Percentiles rank a stretch among this genome's conserved stretches.
These are phyloP conservation scores for Saccharomycopsis hybrid DNA, from an alignment of 1,139 yeast species.

Conservation along the genomic window DNA sequence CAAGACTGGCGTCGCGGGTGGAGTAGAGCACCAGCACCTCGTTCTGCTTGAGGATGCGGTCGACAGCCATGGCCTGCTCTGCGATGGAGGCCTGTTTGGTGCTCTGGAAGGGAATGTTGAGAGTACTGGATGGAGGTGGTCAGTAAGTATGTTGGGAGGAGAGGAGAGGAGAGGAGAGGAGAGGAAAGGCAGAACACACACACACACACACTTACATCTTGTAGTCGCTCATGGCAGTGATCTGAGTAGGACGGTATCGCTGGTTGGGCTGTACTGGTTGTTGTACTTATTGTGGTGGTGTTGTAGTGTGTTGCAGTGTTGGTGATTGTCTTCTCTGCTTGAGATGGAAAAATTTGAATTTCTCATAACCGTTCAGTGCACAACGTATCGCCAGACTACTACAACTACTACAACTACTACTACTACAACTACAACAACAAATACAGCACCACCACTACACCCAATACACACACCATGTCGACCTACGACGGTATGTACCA, in stretches of 20 bases:
- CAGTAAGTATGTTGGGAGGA: conserved; percentile 1
- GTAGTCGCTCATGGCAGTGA: not conserved
- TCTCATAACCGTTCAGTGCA: too few relatives aligned
- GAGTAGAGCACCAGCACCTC: conserved; percentile 13
- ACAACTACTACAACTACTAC: too few relatives aligned
- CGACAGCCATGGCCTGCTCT: conserved; percentile 15
- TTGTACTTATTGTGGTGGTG: not conserved
- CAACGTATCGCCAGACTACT: too few relatives aligned
- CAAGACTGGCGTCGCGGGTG: not conserved
- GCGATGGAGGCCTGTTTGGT: conserved; percentile 16
- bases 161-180: not conserved
- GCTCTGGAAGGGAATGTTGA: conserved; percentile 14
- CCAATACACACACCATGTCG: not conserved
- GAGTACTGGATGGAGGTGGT: conserved; percentile 4
- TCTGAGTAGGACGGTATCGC: not conserved
- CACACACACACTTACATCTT: conserved; percentile 1
- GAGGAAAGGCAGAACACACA: too few relatives aligned
- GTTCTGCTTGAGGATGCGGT: conserved; percentile 12
- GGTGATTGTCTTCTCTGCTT: not conserved
- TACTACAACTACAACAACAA: too few relatives aligned
- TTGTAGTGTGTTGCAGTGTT: not conserved
- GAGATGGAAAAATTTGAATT: too few relatives aligned
- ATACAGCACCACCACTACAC: too few relatives aligned
- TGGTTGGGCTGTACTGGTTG: not conserved
- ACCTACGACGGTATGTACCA: conserved; percentile 1